Conservation (phyloP, 2,329 filamentous ascomycete species). For the Simplicillium sp. region DNA sequence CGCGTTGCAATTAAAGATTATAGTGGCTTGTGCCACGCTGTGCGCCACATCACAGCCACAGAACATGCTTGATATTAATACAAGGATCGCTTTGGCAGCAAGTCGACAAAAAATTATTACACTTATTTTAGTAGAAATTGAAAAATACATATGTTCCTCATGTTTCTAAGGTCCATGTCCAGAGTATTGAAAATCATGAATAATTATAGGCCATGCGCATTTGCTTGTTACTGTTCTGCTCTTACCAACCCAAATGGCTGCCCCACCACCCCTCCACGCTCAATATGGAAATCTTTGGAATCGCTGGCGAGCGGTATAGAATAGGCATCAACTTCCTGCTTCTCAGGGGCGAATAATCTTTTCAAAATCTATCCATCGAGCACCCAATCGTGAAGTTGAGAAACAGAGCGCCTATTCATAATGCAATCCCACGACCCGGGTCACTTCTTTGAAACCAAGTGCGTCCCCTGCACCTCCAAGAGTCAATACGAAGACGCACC, state of each 20-base stretch:
- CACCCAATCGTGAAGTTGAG: not conserved
- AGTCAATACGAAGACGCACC: too few relatives aligned
- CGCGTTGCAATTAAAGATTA: conserved; percentile 29
- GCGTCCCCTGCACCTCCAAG: conserved; percentile 20
- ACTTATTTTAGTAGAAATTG: conserved; percentile 2
- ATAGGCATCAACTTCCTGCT: conserved; percentile 1
- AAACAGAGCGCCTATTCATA: not conserved
- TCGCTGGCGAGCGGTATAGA: not conserved
- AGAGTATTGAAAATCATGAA: not conserved
- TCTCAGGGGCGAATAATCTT: too few relatives aligned
- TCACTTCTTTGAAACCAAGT: conserved; percentile 93
- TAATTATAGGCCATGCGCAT: too few relatives aligned
- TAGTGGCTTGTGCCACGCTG: conserved; percentile 18
- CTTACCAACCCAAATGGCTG: conserved; percentile 1
- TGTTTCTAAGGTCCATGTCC: too few relatives aligned
- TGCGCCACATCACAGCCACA: not conserved
- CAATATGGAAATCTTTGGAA: conserved; percentile 5
- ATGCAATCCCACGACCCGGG: conserved; percentile 62
- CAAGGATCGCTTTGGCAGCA: not conserved
- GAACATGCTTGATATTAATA: too few relatives aligned
- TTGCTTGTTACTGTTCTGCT: not conserved
- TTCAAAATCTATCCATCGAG: not conserved
- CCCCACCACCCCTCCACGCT: conserved; percentile 2
- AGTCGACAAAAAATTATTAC: not conserved
- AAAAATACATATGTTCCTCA: too few relatives aligned